These are phyloP conservation scores for Scutellaria baicalensis DNA, from an alignment of 257 asterid genomes.

Conservation along the genomic window DNA sequence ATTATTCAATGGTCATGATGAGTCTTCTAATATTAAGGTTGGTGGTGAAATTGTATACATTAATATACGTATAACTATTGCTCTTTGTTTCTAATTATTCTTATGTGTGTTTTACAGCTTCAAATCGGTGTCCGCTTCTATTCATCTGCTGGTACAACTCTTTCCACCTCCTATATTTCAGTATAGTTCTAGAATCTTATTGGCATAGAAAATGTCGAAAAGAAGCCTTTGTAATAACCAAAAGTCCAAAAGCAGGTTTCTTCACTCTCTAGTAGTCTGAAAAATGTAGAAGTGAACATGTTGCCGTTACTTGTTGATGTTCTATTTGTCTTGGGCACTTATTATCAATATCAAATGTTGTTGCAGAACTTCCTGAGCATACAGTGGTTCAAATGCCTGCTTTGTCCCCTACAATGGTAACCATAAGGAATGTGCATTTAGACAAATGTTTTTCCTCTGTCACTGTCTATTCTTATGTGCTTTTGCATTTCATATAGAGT, in stretches of 20 bases:
- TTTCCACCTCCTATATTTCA: conserved; percentile 10
- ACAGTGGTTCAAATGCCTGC: conserved; percentile 88
- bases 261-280: not conserved
- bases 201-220: not conserved
- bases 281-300: not conserved
- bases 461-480: conserved; percentile 7
- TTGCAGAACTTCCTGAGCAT: conserved; percentile 67
- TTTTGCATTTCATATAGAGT: conserved; percentile 47
- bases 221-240: not conserved
- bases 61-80: not conserved
- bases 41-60: conserved; percentile 13
- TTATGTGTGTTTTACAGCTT: conserved; percentile 46
- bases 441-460: not conserved
- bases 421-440: not conserved
- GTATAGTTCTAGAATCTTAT: not conserved
- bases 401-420: conserved; percentile 98
- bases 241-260: not conserved
- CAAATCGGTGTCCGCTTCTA: conserved; percentile 48
- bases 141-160: conserved; percentile 67
- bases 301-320: not conserved
- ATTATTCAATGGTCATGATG: conserved; percentile 33
- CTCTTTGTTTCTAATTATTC: conserved; percentile 21
- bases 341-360: conserved; percentile 13
- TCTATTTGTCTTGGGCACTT: conserved; percentile 5
- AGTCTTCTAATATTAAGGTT: conserved; percentile 57